phyloP scores from a whole-genome alignment of 495 filamentous ascomycete species.

The Trichocladium uniseriatum region DNA sequence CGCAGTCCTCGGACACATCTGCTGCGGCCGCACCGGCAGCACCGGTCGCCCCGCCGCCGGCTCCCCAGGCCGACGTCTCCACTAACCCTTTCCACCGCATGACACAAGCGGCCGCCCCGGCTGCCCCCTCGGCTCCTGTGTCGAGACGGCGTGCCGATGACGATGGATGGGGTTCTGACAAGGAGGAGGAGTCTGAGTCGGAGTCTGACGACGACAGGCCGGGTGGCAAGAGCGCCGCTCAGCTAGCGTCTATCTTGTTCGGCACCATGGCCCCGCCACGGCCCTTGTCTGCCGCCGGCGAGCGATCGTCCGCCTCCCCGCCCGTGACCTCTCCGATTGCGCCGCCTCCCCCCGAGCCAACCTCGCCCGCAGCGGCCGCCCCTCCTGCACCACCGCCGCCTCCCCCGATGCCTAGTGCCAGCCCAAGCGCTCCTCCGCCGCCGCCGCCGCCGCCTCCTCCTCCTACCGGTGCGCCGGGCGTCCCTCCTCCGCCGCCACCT shows the following conservation, averaged over 20 bases:
- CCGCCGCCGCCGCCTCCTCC: conserved; percentile 38
- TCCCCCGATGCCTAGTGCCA: conserved; percentile 35
- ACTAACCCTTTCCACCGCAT: conserved; percentile 97
- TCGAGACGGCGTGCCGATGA: conserved; percentile 43
- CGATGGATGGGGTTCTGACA: conserved; percentile 84
- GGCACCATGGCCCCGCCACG: conserved; percentile 95
- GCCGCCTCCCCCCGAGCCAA: conserved; percentile 29
- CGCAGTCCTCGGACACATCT: conserved; percentile 34
- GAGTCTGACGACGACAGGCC: conserved; percentile 52
- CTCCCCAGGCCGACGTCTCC: conserved; percentile 47
- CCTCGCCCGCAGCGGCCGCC: conserved; percentile 24
- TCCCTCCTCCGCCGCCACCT: conserved; percentile 42
- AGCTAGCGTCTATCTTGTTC: conserved; percentile 88
- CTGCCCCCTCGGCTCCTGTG: conserved; percentile 25
- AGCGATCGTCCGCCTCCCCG: conserved; percentile 46
- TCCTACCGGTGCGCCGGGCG: conserved; percentile 27
- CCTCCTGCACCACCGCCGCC: conserved; percentile 40
- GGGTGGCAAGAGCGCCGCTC: conserved; percentile 72
- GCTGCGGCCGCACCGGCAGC: conserved; percentile 31
- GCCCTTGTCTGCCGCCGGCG: conserved; percentile 72
- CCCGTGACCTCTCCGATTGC: conserved; percentile 31
- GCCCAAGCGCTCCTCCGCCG: conserved; percentile 37
- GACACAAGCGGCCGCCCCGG: conserved; percentile 45
- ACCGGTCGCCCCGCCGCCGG: conserved; percentile 33
- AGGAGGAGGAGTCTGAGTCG: conserved; percentile 48